Percentiles rank a stretch among this genome's conserved stretches.
phyloP scores from a whole-genome alignment of 345 rosid genomes.

The Draba incana region DNA sequence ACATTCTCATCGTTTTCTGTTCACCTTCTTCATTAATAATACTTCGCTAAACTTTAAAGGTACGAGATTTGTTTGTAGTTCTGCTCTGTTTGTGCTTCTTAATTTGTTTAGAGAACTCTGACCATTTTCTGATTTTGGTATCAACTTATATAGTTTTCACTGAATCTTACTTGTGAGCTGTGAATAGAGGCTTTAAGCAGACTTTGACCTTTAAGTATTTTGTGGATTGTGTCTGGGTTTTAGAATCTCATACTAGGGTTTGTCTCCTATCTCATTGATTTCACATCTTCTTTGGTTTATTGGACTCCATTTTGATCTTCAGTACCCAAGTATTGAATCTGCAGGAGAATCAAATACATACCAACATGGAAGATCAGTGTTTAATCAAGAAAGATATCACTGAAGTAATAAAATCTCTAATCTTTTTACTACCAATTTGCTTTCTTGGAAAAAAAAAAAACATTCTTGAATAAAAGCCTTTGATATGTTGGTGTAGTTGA shows the following conservation, averaged over 20 bases:
- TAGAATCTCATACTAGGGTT: no score
- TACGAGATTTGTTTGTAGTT: neutral
- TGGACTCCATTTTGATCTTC: neutral
- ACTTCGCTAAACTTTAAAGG: neutral
- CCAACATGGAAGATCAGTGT: conserved; percentile 37
- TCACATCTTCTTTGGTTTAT: no score
- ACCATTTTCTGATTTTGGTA: neutral
- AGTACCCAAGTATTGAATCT: neutral
- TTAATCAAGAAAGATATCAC: conserved; percentile 42
- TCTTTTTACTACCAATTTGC: neutral
- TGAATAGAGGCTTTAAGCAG: neutral
- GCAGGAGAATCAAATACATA: conserved; percentile 15
- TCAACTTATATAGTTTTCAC: neutral
- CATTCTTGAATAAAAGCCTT: neutral
- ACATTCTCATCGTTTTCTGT: neutral
- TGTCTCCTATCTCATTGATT: no score
- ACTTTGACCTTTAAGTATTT: neutral
- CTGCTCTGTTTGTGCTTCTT: conserved; percentile 16
- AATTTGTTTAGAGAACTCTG: neutral
- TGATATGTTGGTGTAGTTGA: conserved; percentile 47
- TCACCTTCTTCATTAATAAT: neutral
- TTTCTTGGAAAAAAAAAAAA: neutral
- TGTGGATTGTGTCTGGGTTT: no score
- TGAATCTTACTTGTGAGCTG: conserved; percentile 6
- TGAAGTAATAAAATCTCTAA: conserved; percentile 27